Evolutionary conservation across 2,329 filamentous ascomycete genomes (phyloP), one percentile per base, ranked within the genome.

Genomic region (Pseudogymnoascus sp.): DNA sequence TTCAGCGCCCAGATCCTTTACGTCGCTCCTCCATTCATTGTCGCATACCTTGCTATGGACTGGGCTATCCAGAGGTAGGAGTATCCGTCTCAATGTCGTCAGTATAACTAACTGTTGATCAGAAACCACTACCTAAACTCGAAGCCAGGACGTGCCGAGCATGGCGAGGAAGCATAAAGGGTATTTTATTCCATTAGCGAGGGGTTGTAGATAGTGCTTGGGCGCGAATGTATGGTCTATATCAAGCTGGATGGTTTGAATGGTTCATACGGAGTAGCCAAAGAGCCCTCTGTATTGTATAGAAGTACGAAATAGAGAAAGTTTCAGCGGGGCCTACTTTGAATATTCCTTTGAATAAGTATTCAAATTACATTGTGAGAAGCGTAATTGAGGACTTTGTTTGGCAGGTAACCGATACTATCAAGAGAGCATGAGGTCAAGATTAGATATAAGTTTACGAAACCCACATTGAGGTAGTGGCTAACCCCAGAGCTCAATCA

Each of bases 1-100:
- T 90, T 89, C 79, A 87, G 86, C 76, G 78, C 83, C 71, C 95
- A 97, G 82, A 86, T 96, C 70, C 86, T 97, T 71, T 99, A 93
- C 84, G 87, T 93, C 78, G 83, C 87, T 26, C 90, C 95, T 65
- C 89, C 93, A 40, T 79, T 96, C 70, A 72, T 95, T 68, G 77
- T 82, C 70, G 92, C 84, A 69, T 99, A 97, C 81, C 86, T 87
- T 74, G 75, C 86, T 69, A 90, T 97, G 88, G 79, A 89, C 75
- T 99, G 95, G 95, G 93, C 95, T 69, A 88, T 85, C 73, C 87
- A 96, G 80, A 86, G 87, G 95, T 97, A 84, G 71, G 35, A 29
- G 47, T 13, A 21, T 33, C n/a, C 24, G 7, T 38, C 13, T 13
- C 24, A 11, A 10, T 3, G 44, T 40, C 33, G 44, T 40, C 44